Evolutionary conservation across 2,329 filamentous ascomycete genomes (phyloP).

Genomic region (Colletotrichum phormii): DNA sequence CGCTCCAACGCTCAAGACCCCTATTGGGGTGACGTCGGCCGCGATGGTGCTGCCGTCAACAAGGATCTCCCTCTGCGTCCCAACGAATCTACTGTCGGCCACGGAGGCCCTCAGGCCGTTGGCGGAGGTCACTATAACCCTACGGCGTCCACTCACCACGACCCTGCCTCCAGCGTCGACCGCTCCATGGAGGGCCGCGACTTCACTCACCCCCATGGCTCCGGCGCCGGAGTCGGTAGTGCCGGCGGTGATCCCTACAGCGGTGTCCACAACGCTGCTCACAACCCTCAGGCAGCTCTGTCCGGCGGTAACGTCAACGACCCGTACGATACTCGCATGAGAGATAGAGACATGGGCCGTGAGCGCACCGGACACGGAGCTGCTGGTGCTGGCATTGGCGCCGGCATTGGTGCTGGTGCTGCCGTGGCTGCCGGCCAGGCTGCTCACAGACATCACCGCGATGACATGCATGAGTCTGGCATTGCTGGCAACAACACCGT

Average conservation of each 20-base stretch:
- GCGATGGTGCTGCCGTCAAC: constrained; percentile 19
- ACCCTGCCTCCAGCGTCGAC: constrained; percentile 25
- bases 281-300: constrained; percentile 25
- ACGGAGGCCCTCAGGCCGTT: constrained; percentile 4
- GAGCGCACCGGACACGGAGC: constrained; percentile 29
- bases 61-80: constrained; percentile 33
- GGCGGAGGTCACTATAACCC: constrained; percentile 32
- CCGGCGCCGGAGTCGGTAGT: constrained; percentile 6
- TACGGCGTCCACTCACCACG: constrained; percentile 12
- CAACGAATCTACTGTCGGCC: constrained; percentile 8
- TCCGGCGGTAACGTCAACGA: constrained; percentile 17
- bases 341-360: constrained; percentile 35
- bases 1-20: constrained; percentile 6
- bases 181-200: constrained; percentile 28
- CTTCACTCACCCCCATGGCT: constrained; percentile 29
- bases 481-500: not conserved
- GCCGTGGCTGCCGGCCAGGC: constrained; percentile 18
- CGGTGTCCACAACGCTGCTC: constrained; percentile 4
- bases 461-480: constrained; percentile 24
- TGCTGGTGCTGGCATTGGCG: constrained; percentile 25
- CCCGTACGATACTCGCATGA: constrained; percentile 33
- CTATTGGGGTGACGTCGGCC: constrained; percentile 33
- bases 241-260: constrained; percentile 21
- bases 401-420: constrained; percentile 19
- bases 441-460: constrained; percentile 28